Conservation (phyloP, 148 eudicot species). For the Chenopodium quinoa region DNA sequence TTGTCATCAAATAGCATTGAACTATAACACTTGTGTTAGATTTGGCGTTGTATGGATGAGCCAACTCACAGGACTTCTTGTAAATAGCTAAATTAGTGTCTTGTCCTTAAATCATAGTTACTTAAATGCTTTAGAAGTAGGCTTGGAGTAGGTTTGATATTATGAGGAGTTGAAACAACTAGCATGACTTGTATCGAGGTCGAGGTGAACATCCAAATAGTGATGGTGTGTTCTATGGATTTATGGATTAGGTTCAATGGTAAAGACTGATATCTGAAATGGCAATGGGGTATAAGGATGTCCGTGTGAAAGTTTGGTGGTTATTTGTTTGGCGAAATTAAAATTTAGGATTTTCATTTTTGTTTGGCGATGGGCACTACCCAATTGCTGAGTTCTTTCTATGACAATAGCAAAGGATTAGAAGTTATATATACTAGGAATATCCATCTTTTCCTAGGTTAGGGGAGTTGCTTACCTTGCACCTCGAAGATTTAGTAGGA, state of each 20-base stretch:
- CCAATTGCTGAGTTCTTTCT: neutral
- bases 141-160: neutral
- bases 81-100: neutral
- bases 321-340: neutral
- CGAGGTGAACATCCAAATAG: neutral
- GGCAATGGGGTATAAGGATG: neutral
- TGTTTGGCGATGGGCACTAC: neutral
- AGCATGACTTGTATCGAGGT: neutral
- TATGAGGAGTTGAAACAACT: neutral
- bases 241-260: neutral
- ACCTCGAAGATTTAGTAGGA: neutral
- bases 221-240: neutral
- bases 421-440: neutral
- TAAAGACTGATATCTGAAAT: neutral
- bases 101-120: neutral
- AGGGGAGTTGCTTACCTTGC: neutral
- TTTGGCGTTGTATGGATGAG: too few species aligned
- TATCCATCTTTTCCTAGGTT: neutral
- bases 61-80: too few species aligned
- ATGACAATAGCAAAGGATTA: neutral
- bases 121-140: neutral
- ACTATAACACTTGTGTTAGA: too few species aligned
- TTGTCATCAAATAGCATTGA: neutral
- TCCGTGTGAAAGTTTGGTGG: neutral
- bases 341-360: neutral